Percentiles rank a stretch among this genome's conserved stretches.
phyloP scores from a whole-genome alignment of 176 grass and related monocot genomes.

The Panicum miliaceum region DNA sequence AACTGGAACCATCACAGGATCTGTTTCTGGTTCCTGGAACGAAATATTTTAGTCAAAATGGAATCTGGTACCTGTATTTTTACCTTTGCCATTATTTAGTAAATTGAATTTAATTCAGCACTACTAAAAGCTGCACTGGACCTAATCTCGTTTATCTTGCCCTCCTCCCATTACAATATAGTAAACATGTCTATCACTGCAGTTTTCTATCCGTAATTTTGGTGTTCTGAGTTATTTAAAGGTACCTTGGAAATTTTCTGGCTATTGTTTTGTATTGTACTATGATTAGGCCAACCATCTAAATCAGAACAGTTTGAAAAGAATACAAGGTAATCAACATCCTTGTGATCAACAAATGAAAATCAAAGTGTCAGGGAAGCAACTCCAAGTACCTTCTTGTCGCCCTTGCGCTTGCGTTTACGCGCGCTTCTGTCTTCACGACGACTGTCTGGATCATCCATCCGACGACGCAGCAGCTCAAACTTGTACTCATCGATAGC shows the following conservation, averaged over 20 bases:
- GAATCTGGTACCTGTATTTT: background rate
- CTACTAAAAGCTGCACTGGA: background rate
- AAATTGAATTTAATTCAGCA: background rate
- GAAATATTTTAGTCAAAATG: slow-evolving; percentile 1
- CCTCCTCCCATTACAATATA: background rate
- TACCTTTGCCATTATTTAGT: background rate
- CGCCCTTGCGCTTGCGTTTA: slow-evolving; percentile 33
- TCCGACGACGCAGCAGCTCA: slow-evolving; percentile 33
- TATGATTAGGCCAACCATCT: background rate
- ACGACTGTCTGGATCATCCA: slow-evolving; percentile 22
- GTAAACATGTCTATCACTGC: background rate
- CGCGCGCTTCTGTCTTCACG: background rate
- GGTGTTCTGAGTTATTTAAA: background rate
- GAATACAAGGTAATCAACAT: background rate
- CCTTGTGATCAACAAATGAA: background rate
- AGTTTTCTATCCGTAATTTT: background rate
- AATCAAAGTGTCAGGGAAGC: background rate
- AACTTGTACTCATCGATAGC: slow-evolving; percentile 50
- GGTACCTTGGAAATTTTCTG: background rate
- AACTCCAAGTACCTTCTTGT: slow-evolving; percentile 31
- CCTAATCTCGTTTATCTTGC: background rate
- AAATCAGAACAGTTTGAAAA: background rate
- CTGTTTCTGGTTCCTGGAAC: slow-evolving; percentile 27
- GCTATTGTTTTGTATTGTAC: background rate
- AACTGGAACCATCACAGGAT: background rate